Percentiles rank a stretch among this genome's conserved stretches.
Evolutionary conservation across 1,139 yeast genomes (phyloP).

Genomic region (Geotrichum bryndzae): DNA sequence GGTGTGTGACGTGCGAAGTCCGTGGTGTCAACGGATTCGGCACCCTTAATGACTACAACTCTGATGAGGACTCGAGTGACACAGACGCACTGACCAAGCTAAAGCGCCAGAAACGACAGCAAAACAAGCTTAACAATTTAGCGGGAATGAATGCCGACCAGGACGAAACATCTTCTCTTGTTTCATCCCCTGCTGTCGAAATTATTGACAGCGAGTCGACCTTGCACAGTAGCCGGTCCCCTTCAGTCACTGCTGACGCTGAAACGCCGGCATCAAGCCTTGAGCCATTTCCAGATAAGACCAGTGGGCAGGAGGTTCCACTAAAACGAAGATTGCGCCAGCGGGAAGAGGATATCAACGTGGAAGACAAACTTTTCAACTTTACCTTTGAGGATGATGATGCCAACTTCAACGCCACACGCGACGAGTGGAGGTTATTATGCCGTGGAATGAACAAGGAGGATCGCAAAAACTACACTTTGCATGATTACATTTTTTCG

Average conservation of each 20-base stretch:
- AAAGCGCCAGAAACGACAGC: slow-evolving; percentile 10
- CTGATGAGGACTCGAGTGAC: slow-evolving; percentile 13
- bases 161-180: not conserved
- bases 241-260: slow-evolving; percentile 2
- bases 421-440: slow-evolving; percentile 12
- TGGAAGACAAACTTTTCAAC: slow-evolving; percentile 8
- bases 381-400: slow-evolving; percentile 17
- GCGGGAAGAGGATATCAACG: slow-evolving; percentile 1
- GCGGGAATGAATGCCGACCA: not conserved
- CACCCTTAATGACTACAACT: not conserved
- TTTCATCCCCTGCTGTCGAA: not conserved
- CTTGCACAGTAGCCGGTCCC: slow-evolving; percentile 2
- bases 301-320: slow-evolving; percentile 6
- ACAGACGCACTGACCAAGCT: slow-evolving; percentile 16
- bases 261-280: slow-evolving; percentile 15
- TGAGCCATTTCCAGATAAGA: slow-evolving; percentile 6
- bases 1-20: slow-evolving; percentile 43
- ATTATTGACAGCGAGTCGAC: slow-evolving; percentile 5
- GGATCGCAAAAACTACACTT: slow-evolving; percentile 8
- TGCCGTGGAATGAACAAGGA: slow-evolving; percentile 7
- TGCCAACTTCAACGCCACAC: slow-evolving; percentile 9
- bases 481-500: slow-evolving; percentile 13
- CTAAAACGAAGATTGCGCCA: slow-evolving; percentile 12
- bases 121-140: slow-evolving; percentile 28
- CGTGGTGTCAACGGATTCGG: slow-evolving; percentile 20